phyloP scores from a whole-genome alignment of 306 rosid genomes.

The Cicer bijugum region DNA sequence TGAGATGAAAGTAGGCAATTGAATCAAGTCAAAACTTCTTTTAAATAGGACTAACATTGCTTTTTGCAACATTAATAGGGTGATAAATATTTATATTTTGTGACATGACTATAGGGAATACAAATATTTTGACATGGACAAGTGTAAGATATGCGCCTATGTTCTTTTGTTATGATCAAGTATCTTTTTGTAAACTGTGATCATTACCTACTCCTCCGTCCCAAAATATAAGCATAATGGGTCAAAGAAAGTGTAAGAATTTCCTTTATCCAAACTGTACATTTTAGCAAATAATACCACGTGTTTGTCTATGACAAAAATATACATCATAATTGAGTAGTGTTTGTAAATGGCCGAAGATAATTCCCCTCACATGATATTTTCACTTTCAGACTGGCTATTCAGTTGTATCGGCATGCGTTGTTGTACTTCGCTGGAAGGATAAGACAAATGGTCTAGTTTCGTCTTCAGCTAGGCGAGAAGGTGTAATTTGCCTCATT shows the following conservation, averaged over 20 bases:
- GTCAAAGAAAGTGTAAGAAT: not conserved
- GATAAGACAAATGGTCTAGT: conserved; percentile 60
- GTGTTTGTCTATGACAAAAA: conserved; percentile 11
- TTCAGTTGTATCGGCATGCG: conserved; percentile 95
- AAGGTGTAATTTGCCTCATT: conserved; percentile 79
- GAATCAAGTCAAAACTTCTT: not conserved
- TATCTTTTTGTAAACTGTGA: not conserved
- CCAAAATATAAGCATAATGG: too few relatives aligned
- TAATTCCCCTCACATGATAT: conserved; percentile 38
- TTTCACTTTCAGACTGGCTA: conserved; percentile 86
- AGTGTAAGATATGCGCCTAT: not conserved
- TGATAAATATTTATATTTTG: not conserved
- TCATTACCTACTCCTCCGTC: not conserved
- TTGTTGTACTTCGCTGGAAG: conserved; percentile 84
- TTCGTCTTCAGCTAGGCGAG: conserved; percentile 64
- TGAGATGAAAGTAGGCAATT: not conserved
- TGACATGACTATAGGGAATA: not conserved
- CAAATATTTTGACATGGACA: not conserved
- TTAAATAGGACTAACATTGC: not conserved
- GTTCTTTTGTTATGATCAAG: conserved; percentile 1
- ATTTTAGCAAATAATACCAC: conserved; percentile 11
- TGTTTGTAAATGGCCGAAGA: conserved; percentile 20
- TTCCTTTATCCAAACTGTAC: not conserved
- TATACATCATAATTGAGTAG: conserved; percentile 19
- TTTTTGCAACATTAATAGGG: not conserved